Percentiles rank a stretch among this genome's conserved stretches.
Conservation (phyloP, 495 filamentous ascomycete genomes). For the Hypoxylon rickii region DNA sequence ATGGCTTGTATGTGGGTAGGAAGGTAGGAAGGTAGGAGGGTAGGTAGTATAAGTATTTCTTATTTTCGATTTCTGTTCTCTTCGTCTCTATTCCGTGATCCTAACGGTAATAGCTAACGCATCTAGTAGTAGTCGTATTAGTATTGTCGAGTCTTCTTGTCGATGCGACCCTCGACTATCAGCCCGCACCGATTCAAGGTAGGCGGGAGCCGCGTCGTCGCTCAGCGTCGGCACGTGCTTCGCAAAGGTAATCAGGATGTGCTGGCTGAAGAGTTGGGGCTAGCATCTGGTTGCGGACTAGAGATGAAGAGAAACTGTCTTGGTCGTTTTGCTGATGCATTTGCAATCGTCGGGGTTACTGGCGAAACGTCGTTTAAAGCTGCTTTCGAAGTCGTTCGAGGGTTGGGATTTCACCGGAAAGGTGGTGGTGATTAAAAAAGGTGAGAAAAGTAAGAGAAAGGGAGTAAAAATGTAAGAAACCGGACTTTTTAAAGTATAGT, state of each 20-base stretch:
- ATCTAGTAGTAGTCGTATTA: conserved; percentile 4
- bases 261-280: conserved; percentile 46
- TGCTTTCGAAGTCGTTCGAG: conserved; percentile 15
- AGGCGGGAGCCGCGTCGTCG: conserved; percentile 52
- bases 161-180: conserved; percentile 12
- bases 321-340: conserved; percentile 52
- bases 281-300: conserved; percentile 56
- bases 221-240: conserved; percentile 53
- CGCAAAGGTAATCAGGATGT: conserved; percentile 43
- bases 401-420: conserved; percentile 31
- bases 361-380: conserved; percentile 1
- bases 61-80: too few relatives aligned
- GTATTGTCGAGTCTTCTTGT: conserved; percentile 21
- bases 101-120: too few relatives aligned
- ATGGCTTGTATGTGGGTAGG: conserved; percentile 34
- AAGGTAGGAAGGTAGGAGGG: too few relatives aligned
- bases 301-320: conserved; percentile 48
- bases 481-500: not conserved
- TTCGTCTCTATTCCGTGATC: conserved; percentile 54
- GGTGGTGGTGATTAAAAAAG: conserved; percentile 23
- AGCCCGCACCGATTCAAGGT: conserved; percentile 47
- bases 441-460: not conserved
- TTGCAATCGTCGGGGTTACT: conserved; percentile 34
- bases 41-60: too few relatives aligned
- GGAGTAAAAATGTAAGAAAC: conserved; percentile 14